Conservation (phyloP, 371 early-diverging fungal species). For the Haplosporangium sp. region DNA sequence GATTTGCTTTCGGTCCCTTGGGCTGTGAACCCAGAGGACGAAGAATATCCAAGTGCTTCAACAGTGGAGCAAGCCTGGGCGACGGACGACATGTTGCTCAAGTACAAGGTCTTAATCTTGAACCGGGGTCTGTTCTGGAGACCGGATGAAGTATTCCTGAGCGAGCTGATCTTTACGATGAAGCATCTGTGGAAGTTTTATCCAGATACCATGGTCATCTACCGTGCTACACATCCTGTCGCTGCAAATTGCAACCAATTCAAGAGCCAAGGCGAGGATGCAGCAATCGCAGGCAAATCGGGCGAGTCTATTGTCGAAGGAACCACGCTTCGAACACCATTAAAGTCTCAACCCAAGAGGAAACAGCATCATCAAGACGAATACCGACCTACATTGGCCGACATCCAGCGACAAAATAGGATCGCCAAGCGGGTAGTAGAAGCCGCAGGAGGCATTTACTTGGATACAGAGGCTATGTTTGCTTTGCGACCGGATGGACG, state of each 20-base stretch:
- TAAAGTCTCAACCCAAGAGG: slow-evolving; percentile 18
- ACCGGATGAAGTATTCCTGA: slow-evolving; percentile 61
- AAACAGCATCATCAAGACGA: slow-evolving; percentile 15
- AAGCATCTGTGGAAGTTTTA: slow-evolving; percentile 57
- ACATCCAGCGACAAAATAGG: slow-evolving; percentile 64
- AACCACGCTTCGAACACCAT: slow-evolving; percentile 19
- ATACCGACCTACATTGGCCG: slow-evolving; percentile 67
- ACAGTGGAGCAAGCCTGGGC: slow-evolving; percentile 66
- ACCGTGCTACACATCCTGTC: slow-evolving; percentile 58
- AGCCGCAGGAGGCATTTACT: slow-evolving; percentile 67
- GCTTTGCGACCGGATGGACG: slow-evolving; percentile 69
- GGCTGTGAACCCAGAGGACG: slow-evolving; percentile 54
- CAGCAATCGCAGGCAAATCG: slow-evolving; percentile 34
- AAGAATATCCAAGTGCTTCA: slow-evolving; percentile 59
- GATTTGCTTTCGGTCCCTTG: slow-evolving; percentile 63
- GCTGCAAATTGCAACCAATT: slow-evolving; percentile 27
- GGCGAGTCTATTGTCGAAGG: slow-evolving; percentile 25
- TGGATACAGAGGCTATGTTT: slow-evolving; percentile 66
- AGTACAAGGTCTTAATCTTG: slow-evolving; percentile 62
- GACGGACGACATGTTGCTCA: slow-evolving; percentile 53
- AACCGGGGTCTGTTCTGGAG: slow-evolving; percentile 64
- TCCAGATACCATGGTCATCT: slow-evolving; percentile 64
- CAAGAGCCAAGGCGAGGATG: slow-evolving; percentile 48
- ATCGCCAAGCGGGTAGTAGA: slow-evolving; percentile 69
- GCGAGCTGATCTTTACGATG: slow-evolving; percentile 61